These are phyloP conservation scores for Pulicaria dysenterica DNA, from an alignment of 129 eudicot species.

Conservation along the genomic window DNA sequence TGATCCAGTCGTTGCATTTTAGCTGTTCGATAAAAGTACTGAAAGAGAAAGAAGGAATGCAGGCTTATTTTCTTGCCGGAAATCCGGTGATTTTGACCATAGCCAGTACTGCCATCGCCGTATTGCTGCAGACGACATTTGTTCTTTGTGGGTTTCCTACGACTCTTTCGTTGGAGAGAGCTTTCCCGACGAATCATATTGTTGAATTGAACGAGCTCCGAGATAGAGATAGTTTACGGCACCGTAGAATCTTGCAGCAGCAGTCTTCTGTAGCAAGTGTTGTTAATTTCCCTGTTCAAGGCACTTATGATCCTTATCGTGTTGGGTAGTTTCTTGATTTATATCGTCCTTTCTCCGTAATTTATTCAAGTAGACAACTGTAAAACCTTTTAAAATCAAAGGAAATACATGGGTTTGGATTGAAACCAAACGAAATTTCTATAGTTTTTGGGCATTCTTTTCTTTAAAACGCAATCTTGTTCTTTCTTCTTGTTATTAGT, in stretches of 20 bases:
- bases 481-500: neutral
- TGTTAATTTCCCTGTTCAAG: slow-evolving; percentile 74
- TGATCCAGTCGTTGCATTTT: slow-evolving; percentile 24
- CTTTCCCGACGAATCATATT: slow-evolving; percentile 58
- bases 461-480: neutral
- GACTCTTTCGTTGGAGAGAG: slow-evolving; percentile 66
- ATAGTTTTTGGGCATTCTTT: slow-evolving; percentile 1
- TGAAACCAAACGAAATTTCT: neutral
- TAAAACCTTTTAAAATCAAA: too few relatives aligned
- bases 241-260: slow-evolving; percentile 67
- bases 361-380: neutral
- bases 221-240: slow-evolving; percentile 61
- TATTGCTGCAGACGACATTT: slow-evolving; percentile 34
- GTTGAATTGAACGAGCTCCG: slow-evolving; percentile 72
- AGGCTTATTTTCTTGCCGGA: slow-evolving; percentile 32
- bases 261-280: slow-evolving; percentile 52
- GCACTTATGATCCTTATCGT: slow-evolving; percentile 81
- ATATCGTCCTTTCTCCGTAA: neutral
- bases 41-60: slow-evolving; percentile 41
- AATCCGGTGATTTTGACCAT: slow-evolving; percentile 29
- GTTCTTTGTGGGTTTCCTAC: slow-evolving; percentile 50
- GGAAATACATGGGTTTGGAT: neutral
- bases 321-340: slow-evolving; percentile 66
- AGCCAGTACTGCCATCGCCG: slow-evolving; percentile 31
- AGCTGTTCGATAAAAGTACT: slow-evolving; percentile 28